phyloP scores from a whole-genome alignment of 177 flowering plant genomes.

The Tripterygium wilfordii region DNA sequence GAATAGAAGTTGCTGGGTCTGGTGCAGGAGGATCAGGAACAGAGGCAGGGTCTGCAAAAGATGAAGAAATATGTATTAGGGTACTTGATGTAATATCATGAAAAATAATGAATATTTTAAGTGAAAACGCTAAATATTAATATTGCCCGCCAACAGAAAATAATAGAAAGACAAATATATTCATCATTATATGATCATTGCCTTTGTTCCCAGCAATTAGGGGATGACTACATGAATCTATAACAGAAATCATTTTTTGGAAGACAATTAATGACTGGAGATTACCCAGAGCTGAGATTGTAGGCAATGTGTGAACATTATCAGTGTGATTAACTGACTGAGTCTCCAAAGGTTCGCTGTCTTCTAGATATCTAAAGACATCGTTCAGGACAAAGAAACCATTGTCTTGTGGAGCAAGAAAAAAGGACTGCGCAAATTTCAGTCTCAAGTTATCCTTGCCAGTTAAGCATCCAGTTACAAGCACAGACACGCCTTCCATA shows the following conservation, averaged over 20 bases:
- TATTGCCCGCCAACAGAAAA: too few relatives aligned
- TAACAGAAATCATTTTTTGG: too few relatives aligned
- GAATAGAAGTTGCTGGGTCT: slow-evolving; percentile 21
- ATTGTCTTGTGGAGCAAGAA: slow-evolving; percentile 54
- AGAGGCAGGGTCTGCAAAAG: slow-evolving; percentile 36
- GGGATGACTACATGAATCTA: too few relatives aligned
- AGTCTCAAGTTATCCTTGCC: slow-evolving; percentile 33
- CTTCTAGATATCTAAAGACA: slow-evolving; percentile 41
- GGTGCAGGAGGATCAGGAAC: slow-evolving; percentile 29
- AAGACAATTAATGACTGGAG: not conserved
- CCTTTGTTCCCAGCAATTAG: too few relatives aligned
- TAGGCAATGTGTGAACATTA: slow-evolving; percentile 7
- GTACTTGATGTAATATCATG: not conserved
- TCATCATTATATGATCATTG: too few relatives aligned
- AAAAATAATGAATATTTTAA: too few relatives aligned
- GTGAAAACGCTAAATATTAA: too few relatives aligned
- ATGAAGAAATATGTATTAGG: not conserved
- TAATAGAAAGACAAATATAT: not conserved
- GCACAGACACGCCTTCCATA: slow-evolving; percentile 42
- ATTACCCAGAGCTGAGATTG: slow-evolving; percentile 19
- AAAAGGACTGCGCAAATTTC: slow-evolving; percentile 48
- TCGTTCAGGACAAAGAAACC: slow-evolving; percentile 57
- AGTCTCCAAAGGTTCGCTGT: slow-evolving; percentile 12
- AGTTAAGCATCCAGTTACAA: slow-evolving; percentile 50
- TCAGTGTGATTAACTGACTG: slow-evolving; percentile 6